Evolutionary conservation across 2,329 filamentous ascomycete genomes (phyloP).

Genomic region (Chrysosphaeria jannelii): DNA sequence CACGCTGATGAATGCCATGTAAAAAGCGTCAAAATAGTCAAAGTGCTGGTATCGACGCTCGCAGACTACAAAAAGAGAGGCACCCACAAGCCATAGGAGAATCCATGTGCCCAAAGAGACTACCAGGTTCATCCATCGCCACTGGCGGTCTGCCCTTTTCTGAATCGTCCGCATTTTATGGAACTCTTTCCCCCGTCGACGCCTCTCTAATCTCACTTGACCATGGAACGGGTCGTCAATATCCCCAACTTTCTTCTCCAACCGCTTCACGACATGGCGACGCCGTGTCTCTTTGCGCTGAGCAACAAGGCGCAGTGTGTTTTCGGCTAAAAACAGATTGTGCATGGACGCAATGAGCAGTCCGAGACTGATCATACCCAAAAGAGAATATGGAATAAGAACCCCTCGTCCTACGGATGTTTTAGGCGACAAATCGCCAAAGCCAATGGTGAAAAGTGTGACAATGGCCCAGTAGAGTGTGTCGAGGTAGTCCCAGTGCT

Average conservation of each 20-base stretch:
- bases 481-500: constrained; percentile 50
- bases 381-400: constrained; percentile 54
- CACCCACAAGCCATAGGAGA: constrained; percentile 54
- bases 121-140: constrained; percentile 43
- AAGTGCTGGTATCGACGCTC: constrained; percentile 25
- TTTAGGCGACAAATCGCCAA: constrained; percentile 19
- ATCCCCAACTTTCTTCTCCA: constrained; percentile 16
- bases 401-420: constrained; percentile 33
- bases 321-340: constrained; percentile 27
- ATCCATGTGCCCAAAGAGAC: constrained; percentile 39
- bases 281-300: constrained; percentile 29
- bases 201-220: too few species aligned
- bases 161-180: constrained; percentile 61
- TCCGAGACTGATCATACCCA: constrained; percentile 43
- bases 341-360: constrained; percentile 13
- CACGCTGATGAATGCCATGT: constrained; percentile 61
- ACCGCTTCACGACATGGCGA: constrained; percentile 14
- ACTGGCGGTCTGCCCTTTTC: constrained; percentile 26
- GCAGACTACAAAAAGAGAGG: constrained; percentile 32
- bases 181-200: constrained; percentile 41
- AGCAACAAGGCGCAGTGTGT: constrained; percentile 19
- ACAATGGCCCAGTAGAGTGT: constrained; percentile 55
- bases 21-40: constrained; percentile 54
- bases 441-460: constrained; percentile 32
- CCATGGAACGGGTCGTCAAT: too few species aligned